These are phyloP conservation scores for Solanum pennellii DNA, from an alignment of 257 asterid species.

Conservation along the genomic window DNA sequence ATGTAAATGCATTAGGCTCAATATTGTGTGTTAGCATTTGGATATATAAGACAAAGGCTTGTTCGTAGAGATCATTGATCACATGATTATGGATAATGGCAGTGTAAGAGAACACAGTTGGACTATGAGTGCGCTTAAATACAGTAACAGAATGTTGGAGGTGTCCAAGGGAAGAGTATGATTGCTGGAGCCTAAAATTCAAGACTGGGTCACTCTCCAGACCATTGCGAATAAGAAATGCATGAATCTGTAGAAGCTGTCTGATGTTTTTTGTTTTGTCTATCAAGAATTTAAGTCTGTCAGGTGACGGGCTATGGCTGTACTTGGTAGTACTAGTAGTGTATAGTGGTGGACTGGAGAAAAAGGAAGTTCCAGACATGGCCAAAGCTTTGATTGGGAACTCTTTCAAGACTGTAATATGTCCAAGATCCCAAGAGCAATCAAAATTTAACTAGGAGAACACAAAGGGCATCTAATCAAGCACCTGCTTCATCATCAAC, in stretches of 20 bases:
- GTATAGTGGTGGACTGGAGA: background rate
- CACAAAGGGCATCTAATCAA: background rate
- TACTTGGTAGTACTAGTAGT: background rate
- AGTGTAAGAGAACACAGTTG: constrained; percentile 18
- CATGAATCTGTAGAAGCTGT: constrained; percentile 13
- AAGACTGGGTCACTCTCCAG: constrained; percentile 9
- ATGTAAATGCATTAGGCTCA: constrained; percentile 15
- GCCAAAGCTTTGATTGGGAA: background rate
- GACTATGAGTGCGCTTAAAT: constrained; percentile 3
- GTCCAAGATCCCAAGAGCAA: background rate
- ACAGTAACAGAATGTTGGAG: constrained; percentile 8
- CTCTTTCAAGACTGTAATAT: background rate
- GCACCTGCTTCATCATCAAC: background rate
- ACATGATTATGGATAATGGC: constrained; percentile 18
- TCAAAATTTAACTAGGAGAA: background rate
- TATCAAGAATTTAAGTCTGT: constrained; percentile 8
- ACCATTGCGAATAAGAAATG: constrained; percentile 4
- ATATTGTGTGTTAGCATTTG: constrained; percentile 5
- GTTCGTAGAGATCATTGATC: constrained; percentile 1
- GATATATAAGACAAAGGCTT: constrained; percentile 7
- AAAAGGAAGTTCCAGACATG: constrained; percentile 4
- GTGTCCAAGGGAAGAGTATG: constrained; percentile 11
- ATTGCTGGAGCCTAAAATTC: constrained; percentile 18
- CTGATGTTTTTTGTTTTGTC: constrained; percentile 10
- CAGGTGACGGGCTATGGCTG: background rate